A percentile compares a stretch with the other conserved stretches of the same genome.
phyloP scores from a whole-genome alignment of 1,139 yeast species.

The Wickerhamomyces sp. region DNA sequence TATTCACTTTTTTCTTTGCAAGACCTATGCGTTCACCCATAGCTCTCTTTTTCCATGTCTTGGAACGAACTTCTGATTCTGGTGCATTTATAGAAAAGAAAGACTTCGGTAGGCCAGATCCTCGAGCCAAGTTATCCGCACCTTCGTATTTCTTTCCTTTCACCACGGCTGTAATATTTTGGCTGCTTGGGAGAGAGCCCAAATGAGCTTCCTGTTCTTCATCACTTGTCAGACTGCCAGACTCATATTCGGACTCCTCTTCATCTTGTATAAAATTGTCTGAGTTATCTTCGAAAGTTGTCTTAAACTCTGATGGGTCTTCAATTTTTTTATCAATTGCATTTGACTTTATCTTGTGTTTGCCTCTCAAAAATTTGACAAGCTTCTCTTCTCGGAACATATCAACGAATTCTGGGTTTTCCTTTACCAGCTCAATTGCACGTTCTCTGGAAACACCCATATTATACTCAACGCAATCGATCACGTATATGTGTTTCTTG shows the following conservation, averaged over 20 bases:
- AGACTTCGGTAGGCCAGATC: conserved; percentile 19
- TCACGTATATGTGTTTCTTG: conserved; percentile 22
- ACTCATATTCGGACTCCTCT: conserved; percentile 1
- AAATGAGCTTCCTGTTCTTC: not conserved
- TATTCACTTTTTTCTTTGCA: conserved; percentile 18
- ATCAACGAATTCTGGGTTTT: conserved; percentile 17
- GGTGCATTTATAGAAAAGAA: conserved; percentile 14
- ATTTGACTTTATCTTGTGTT: not conserved
- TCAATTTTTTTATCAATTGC: not conserved
- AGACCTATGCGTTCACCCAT: conserved; percentile 13
- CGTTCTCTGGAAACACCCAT: conserved; percentile 13
- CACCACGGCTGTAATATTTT: conserved; percentile 7
- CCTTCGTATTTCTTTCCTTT: conserved; percentile 18
- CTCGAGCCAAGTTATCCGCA: conserved; percentile 15
- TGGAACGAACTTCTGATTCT: not conserved
- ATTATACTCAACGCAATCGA: conserved; percentile 19
- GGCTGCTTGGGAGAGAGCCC: too few relatives aligned
- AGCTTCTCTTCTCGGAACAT: conserved; percentile 17
- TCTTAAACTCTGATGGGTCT: not conserved
- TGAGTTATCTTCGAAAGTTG: not conserved
- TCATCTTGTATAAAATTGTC: too few relatives aligned
- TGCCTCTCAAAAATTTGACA: conserved; percentile 8
- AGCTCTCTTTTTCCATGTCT: not conserved
- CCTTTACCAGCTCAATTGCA: conserved; percentile 18
- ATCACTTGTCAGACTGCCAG: not conserved